Conservation (phyloP, 2,329 filamentous ascomycete genomes). For the Sporothrix curviconia region DNA sequence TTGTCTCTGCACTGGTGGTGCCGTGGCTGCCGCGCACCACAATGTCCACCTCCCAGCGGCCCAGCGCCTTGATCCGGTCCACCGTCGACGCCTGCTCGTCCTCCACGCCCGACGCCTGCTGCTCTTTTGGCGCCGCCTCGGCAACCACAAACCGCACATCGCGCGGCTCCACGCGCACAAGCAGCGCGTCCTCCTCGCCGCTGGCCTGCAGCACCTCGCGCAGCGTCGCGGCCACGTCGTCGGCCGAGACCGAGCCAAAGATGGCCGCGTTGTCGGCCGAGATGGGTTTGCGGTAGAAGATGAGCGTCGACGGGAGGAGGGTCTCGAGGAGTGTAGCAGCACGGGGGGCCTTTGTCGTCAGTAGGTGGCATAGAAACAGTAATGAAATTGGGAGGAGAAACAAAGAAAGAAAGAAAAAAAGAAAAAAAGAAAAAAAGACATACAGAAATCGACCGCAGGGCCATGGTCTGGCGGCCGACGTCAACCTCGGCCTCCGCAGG, state of each 20-base stretch:
- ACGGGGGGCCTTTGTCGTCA: conserved; percentile 30
- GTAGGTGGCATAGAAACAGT: not conserved
- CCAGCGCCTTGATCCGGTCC: conserved; percentile 36
- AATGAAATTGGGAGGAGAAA: not conserved
- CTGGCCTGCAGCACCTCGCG: conserved; percentile 29
- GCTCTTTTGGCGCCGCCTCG: not conserved
- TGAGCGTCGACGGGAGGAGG: conserved; percentile 31
- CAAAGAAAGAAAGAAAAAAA: not conserved
- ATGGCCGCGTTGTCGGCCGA: conserved; percentile 24
- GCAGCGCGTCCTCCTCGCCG: conserved; percentile 27
- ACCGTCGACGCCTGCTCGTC: conserved; percentile 24
- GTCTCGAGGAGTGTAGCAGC: conserved; percentile 29
- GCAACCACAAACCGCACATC: conserved; percentile 28
- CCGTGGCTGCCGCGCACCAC: conserved; percentile 21
- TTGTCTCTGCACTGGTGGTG: not conserved
- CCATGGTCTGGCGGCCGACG: not conserved
- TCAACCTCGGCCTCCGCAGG: not conserved
- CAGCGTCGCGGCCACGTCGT: conserved; percentile 31
- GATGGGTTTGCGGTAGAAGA: conserved; percentile 34
- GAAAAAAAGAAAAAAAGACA: not conserved
- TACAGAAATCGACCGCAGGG: conserved; percentile 15
- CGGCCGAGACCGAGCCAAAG: conserved; percentile 37
- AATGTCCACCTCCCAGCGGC: conserved; percentile 35
- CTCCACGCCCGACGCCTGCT: conserved; percentile 2
- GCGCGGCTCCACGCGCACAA: conserved; percentile 30